phyloP scores from a whole-genome alignment of 192 early-diverging fungal species.

The Linnemannia exigua region DNA sequence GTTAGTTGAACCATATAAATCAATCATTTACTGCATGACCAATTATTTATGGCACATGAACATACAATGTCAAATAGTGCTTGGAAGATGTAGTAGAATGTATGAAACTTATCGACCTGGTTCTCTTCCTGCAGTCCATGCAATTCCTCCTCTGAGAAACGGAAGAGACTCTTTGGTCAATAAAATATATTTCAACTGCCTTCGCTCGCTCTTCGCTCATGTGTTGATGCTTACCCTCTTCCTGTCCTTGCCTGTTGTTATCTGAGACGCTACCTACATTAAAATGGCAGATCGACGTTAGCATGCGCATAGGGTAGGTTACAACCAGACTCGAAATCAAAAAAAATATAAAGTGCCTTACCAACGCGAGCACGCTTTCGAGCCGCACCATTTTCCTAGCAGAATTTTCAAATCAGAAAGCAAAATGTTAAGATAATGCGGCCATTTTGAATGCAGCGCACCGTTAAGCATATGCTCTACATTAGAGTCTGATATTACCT shows the following conservation, averaged over 20 bases:
- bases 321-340: not conserved
- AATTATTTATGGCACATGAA: not conserved
- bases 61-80: not conserved
- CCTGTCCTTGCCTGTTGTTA: not conserved
- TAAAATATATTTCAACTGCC: not conserved
- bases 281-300: no score
- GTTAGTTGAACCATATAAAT: not conserved
- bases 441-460: no score
- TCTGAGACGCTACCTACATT: not conserved
- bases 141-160: not conserved
- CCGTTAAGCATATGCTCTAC: no score
- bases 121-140: not conserved
- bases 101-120: not conserved
- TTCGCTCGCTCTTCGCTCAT: not conserved
- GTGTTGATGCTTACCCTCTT: not conserved
- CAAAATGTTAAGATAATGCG: no score
- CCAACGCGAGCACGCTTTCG: not conserved
- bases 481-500: no score
- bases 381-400: not conserved
- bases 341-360: not conserved
- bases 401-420: not conserved
- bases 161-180: not conserved
- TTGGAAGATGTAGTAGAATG: not conserved
- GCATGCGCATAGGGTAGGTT: not conserved
- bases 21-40: not conserved